phyloP scores from a whole-genome alignment of 371 early-diverging fungal genomes.

The Blakeslea trispora region DNA sequence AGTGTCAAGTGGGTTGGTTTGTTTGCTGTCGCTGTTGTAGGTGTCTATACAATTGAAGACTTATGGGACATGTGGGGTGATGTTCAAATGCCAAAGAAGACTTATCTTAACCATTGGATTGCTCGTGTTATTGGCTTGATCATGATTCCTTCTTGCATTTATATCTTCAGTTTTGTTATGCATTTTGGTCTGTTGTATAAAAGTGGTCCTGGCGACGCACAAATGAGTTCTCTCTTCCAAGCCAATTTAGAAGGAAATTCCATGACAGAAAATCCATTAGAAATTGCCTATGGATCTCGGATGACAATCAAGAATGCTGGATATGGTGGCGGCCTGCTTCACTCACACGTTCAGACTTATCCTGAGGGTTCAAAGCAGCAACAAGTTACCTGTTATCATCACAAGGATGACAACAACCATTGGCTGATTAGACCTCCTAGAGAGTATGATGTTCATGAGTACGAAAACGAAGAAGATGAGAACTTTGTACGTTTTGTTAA shows the following conservation, averaged over 20 bases:
- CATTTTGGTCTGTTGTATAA: constrained; percentile 93
- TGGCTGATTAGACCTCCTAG: constrained; percentile 72
- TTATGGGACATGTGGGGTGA: constrained; percentile 94
- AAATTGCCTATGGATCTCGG: constrained; percentile 92
- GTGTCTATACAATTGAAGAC: constrained; percentile 93
- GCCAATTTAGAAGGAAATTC: constrained; percentile 87
- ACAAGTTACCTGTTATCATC: constrained; percentile 98
- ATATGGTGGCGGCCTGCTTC: constrained; percentile 95
- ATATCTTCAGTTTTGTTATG: constrained; percentile 85
- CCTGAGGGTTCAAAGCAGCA: constrained; percentile 95
- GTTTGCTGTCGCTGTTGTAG: constrained; percentile 94
- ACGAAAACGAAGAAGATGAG: constrained; percentile 43
- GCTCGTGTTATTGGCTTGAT: constrained; percentile 84
- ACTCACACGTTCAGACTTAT: constrained; percentile 95
- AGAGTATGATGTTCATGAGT: constrained; percentile 29
- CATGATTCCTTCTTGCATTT: constrained; percentile 84
- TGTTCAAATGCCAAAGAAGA: constrained; percentile 68
- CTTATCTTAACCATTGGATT: constrained; percentile 78
- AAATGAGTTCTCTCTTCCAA: constrained; percentile 99
- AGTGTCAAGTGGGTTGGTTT: constrained; percentile 99
- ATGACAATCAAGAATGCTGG: constrained; percentile 89
- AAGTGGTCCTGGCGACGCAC: constrained; percentile 95
- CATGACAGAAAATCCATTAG: constrained; percentile 82
- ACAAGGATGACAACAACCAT: constrained; percentile 97
- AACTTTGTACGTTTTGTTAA: constrained; percentile 62